These are phyloP conservation scores for Candolleomyces eurysporus DNA, from an alignment of 768 basidiomycete species.

Conservation along the genomic window DNA sequence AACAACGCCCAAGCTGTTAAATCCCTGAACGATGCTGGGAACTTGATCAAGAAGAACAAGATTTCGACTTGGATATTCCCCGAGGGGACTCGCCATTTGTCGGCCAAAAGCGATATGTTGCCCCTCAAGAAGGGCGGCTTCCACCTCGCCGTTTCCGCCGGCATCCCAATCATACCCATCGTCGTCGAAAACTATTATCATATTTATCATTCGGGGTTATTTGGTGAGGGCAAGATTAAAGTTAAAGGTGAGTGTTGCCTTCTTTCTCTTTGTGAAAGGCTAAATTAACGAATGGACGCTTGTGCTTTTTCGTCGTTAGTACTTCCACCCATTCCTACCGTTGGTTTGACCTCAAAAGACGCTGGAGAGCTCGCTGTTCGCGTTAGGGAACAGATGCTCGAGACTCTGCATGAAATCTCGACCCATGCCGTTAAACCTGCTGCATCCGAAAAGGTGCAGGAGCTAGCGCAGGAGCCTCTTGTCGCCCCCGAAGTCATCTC, in stretches of 20 bases:
- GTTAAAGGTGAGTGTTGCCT: slow-evolving; percentile 64
- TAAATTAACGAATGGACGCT: slow-evolving; percentile 5
- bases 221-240: slow-evolving; percentile 73
- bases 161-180: slow-evolving; percentile 88
- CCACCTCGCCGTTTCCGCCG: slow-evolving; percentile 89
- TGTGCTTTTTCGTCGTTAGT: slow-evolving; percentile 62
- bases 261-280: background rate
- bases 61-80: slow-evolving; percentile 94
- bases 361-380: slow-evolving; percentile 61
- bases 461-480: no score
- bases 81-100: slow-evolving; percentile 87
- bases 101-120: slow-evolving; percentile 62
- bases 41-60: slow-evolving; percentile 66
- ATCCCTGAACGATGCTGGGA: slow-evolving; percentile 74
- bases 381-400: slow-evolving; percentile 79
- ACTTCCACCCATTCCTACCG: slow-evolving; percentile 84
- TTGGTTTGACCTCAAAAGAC: slow-evolving; percentile 67
- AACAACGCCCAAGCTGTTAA: slow-evolving; percentile 72
- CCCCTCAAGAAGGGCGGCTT: slow-evolving; percentile 99
- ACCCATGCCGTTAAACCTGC: slow-evolving; percentile 32
- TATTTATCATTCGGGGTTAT: slow-evolving; percentile 75
- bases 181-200: slow-evolving; percentile 93
- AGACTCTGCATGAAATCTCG: slow-evolving; percentile 76
- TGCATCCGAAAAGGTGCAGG: slow-evolving; percentile 2
- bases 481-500: background rate